Base-by-base conservation (phyloP, 164 flowering plant genomes). In the Stephania japonica region DNA sequence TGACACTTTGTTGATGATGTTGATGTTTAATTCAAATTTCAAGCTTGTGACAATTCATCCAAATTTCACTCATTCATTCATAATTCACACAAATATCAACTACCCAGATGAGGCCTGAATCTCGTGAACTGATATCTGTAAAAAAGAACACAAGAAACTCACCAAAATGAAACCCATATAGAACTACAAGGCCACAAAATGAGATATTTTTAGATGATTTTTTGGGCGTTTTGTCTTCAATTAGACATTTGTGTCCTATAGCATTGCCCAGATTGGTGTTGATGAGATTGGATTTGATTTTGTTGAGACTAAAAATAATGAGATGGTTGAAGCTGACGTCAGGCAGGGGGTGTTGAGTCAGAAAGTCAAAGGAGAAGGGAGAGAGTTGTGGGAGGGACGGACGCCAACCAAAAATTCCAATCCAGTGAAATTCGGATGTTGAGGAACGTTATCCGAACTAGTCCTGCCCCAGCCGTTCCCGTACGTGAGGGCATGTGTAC, bases 371-470 rank as follows among this genome's bases (percentile, higher is more conserved):
- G 38, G 21, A 21, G 21, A 4, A n/a, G 23, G 64, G 19, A 50
- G 59, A 50, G 19, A 19, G 19, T 2, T 21, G 24, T 59, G 38
- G 38, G n/a, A 13, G 38, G 38, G n/a, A 13, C 67, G 67, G 67
- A 64, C 67, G 25, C 67, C 38, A 64, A 64, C 6, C 7, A 24
- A n/a, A 16, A 7, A 64, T 64, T 64, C 16, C 67, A 64, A 64
- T 64, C 26, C 67, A 64, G 67, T 64, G 32, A 64, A 64, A 26
- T 26, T 5, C 10, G 67, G 67, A 64, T 25, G 67, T 64, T 64
- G 67, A 64, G 41, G 67, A 64, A 64, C 67, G 67, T 25, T 64
- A 64, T 64, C 67, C 41, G 26, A 64, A n/a, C n/a, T n/a, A 59
- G 64, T 59, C 21, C 64, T 19, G 21, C 64, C 38, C 25, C 6